Base-by-base conservation (phyloP, 768 basidiomycete species). In the Naematelia encephala region DNA sequence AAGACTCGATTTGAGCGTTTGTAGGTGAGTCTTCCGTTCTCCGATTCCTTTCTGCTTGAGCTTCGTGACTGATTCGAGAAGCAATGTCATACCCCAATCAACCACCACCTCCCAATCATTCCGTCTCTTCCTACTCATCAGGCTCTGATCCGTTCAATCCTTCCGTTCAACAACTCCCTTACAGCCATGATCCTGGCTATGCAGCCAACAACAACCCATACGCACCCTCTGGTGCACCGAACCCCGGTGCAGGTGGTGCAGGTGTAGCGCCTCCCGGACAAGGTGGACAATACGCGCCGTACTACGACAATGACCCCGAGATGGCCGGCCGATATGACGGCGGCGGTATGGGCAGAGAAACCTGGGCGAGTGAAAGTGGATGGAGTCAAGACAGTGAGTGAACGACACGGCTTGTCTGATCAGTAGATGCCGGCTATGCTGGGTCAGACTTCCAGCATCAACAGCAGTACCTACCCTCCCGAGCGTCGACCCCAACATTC, bases 401-500 rank as follows among this genome's bases (percentile, higher is more conserved):
- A 42, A 23, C 46, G 13, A 11, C 13, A 28, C 39, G 26, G 14
- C 42, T 25, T 21, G 3, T 26, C 55, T 61, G 46, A 62, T 23
- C 2, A n/a, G 23, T 42, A 68, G 66, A 70, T 44, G 44, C 42
- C 42, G 51, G 57, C 22, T 65, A 70, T 30, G 42, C 53, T 14
- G 60, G 34, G 12, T 54, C 64, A 52, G 74, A 76, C 23, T 68
- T 61, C 46, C 67, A 70, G 25, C 66, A 70, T 53, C 64, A 66
- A 54, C 62, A 52, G 51, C 65, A 65, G 11, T 75, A 75, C 57
- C 84, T 82, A 27, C 81, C 82, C 27, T 85, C 87, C 0, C 87
- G 89, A 30, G 82, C 87, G 10, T 86, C 86, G 21, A 88, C 87
- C 26, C 86, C 88, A 0, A 85, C 87, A 0, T 88, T 85, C 67